phyloP scores from a whole-genome alignment of 2,329 filamentous ascomycete species.

The Sclerotinia nivalis region DNA sequence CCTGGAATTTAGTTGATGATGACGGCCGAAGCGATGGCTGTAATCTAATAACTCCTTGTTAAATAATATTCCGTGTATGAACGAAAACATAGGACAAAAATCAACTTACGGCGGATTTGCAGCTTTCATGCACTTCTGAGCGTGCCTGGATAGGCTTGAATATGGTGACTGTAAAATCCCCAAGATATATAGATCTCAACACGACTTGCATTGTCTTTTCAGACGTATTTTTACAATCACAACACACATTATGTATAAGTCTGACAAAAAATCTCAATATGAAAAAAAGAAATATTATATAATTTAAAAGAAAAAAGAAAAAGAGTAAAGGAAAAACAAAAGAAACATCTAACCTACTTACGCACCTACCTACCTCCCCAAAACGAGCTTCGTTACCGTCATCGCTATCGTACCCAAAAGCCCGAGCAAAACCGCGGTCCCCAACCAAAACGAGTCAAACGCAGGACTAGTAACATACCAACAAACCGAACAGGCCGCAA shows the following conservation, averaged over 20 bases:
- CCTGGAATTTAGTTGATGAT: too few relatives aligned
- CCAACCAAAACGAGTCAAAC: not conserved
- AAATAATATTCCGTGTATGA: too few relatives aligned
- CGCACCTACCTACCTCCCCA: not conserved
- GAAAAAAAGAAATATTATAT: not conserved
- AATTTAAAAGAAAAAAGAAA: not conserved
- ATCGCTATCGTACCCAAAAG: not conserved
- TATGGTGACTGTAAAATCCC: not conserved
- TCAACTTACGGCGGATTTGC: too few relatives aligned
- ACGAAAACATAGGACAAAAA: too few relatives aligned
- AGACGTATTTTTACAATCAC: not conserved
- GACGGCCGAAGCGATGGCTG: too few relatives aligned
- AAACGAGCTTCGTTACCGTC: not conserved
- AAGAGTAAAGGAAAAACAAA: not conserved
- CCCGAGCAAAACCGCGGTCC: rapidly evolving
- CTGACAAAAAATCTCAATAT: not conserved
- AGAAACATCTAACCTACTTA: not conserved
- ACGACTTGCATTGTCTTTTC: too few relatives aligned
- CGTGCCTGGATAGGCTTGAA: too few relatives aligned
- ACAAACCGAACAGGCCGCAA: not conserved
- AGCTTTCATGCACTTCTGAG: too few relatives aligned
- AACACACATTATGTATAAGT: not conserved
- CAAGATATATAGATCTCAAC: not conserved
- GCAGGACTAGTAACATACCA: not conserved
- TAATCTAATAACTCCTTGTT: too few relatives aligned